Evolutionary conservation across 2,329 filamentous ascomycete species (phyloP).

Genomic region (Scopulariopsis brevicaulis): DNA sequence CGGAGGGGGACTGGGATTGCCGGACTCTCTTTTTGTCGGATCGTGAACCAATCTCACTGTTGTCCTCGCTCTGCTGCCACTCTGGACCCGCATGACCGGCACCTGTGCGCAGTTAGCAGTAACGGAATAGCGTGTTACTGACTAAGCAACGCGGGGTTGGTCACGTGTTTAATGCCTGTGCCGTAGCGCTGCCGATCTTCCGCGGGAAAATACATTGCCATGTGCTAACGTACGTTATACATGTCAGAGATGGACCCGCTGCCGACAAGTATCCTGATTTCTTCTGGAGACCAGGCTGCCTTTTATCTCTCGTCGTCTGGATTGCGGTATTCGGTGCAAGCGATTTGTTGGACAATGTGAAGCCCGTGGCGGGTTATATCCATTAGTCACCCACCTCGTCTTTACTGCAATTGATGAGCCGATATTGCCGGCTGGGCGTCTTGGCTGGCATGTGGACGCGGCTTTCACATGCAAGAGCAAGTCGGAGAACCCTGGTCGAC

Average conservation of each 20-base stretch:
- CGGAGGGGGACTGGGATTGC: too few relatives aligned
- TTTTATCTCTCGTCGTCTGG: background rate
- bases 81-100: background rate
- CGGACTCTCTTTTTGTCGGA: too few relatives aligned
- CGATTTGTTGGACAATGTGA: background rate
- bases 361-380: background rate
- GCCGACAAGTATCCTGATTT: background rate
- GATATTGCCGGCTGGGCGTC: slow-evolving; percentile 3
- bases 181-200: background rate
- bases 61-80: background rate
- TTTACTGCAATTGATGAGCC: background rate
- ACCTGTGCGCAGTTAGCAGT: background rate
- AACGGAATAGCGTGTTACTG: background rate
- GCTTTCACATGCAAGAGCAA: slow-evolving; percentile 1
- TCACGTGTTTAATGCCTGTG: background rate
- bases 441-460: background rate
- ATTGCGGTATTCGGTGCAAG: background rate
- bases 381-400: background rate
- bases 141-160: background rate
- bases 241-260: background rate
- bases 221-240: background rate
- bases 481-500: background rate
- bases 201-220: too few relatives aligned
- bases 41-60: too few relatives aligned
- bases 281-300: background rate